Base-by-base conservation (phyloP, 192 early-diverging fungal species). In the Lobosporangium transversale region DNA sequence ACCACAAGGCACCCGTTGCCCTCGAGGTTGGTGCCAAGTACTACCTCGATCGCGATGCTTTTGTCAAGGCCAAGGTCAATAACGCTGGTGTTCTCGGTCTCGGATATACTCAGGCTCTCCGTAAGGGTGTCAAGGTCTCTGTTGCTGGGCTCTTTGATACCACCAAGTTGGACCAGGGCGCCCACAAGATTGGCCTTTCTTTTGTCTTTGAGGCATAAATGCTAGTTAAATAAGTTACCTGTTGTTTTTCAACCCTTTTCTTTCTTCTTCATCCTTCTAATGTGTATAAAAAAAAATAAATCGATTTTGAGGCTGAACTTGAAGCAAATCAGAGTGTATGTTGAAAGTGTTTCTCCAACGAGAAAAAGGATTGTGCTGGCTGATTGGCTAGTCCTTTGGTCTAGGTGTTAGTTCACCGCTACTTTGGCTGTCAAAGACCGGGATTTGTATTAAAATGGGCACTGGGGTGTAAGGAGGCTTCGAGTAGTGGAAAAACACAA, bases 21-120 rank as follows among this genome's bases (percentile, higher is more conserved):
- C 86, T 97, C 15, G 97, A 98, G 86, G 89, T 97, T 61, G 97
- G 94, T 70, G 90, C 94, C 85, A 97, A 97, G 89, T 93, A 94
- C 84, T 81, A 88, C 63, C 84, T 98, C 50, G 97, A 98, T 88
- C 82, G 83, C 68, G 85, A 86, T 79, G 91, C 95, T 56, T 97
- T 92, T 65, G 86, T 95, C 79, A 98, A 98, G 92, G 90, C 90
- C 68, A 92, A 91, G 88, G 87, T 94, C 56, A 84, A 89, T 80
- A 93, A 92, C 80, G 75, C 85, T 55, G 97, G 97, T 78, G 87
- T 89, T 24, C 84, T 99, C 43, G 96, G 96, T 70, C 88, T 98
- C 55, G 92, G 95, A 54, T 99, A 95, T 87, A 95, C 95, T 42
- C 95, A 99, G 85, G 70, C 85, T 33, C 88, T 99, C 57, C 92